A percentile compares a stretch with the other conserved stretches of the same genome.
phyloP scores from a whole-genome alignment of 2,329 filamentous ascomycete species.

The Hortaea sp. region DNA sequence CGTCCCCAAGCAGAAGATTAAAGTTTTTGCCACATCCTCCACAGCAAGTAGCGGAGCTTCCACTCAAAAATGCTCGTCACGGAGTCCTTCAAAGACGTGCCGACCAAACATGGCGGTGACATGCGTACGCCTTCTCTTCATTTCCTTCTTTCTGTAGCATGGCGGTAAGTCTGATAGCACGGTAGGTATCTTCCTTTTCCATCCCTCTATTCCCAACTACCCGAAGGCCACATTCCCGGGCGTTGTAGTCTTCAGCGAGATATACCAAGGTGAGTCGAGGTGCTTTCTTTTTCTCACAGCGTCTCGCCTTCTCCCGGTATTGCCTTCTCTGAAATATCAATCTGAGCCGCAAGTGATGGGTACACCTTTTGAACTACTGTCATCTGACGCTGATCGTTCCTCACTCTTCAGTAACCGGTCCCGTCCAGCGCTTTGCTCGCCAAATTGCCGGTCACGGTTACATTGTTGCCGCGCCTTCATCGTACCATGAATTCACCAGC shows the following conservation, averaged over 20 bases:
- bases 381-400: background rate
- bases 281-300: too few relatives aligned
- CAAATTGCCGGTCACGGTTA: slow-evolving; percentile 90
- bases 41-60: background rate
- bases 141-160: background rate
- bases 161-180: slow-evolving; percentile 7
- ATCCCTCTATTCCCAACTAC: slow-evolving; percentile 74
- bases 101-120: slow-evolving; percentile 48
- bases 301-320: too few relatives aligned
- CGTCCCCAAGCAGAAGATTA: background rate
- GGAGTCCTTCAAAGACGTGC: slow-evolving; percentile 50
- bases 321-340: too few relatives aligned
- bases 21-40: background rate
- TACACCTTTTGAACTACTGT: too few relatives aligned
- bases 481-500: slow-evolving; percentile 86
- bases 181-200: slow-evolving; percentile 78
- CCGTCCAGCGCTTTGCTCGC: slow-evolving; percentile 77
- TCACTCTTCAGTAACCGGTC: slow-evolving; percentile 61
- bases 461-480: slow-evolving; percentile 82
- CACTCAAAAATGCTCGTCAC: slow-evolving; percentile 5
- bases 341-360: too few relatives aligned
- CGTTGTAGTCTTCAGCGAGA: slow-evolving; percentile 83
- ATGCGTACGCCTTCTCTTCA: slow-evolving; percentile 42
- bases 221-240: slow-evolving; percentile 84
- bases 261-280: slow-evolving; percentile 67